A percentile compares a stretch with the other conserved stretches of the same genome.
phyloP scores from a whole-genome alignment of 768 basidiomycete species.

The Termitomyces sp. region DNA sequence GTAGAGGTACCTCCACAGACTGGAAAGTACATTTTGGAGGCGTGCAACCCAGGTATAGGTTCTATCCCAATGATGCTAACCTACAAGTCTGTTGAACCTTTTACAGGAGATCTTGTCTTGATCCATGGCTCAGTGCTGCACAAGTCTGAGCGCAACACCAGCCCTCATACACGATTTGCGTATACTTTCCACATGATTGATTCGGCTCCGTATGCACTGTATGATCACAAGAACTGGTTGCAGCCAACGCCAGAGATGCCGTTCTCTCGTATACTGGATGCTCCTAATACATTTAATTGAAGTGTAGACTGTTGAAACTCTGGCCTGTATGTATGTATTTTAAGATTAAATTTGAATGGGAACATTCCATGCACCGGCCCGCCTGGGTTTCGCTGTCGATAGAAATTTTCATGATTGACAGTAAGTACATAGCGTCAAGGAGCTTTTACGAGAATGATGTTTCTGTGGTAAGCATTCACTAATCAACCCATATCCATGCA shows the following conservation, averaged over 20 bases:
- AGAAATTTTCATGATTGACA: not conserved
- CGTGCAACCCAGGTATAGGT: slow-evolving; percentile 67
- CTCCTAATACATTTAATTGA: slow-evolving; percentile 8
- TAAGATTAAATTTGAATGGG: not conserved
- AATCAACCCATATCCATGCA: too few relatives aligned
- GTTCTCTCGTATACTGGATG: slow-evolving; percentile 59
- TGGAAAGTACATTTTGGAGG: slow-evolving; percentile 60
- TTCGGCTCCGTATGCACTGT: slow-evolving; percentile 60
- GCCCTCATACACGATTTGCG: slow-evolving; percentile 77
- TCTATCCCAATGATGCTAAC: not conserved
- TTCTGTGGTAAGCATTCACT: too few relatives aligned
- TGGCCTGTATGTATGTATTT: not conserved
- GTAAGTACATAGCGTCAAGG: too few relatives aligned
- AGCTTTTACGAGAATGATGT: not conserved
- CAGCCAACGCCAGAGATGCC: slow-evolving; percentile 86
- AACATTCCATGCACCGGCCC: not conserved
- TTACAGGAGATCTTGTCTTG: slow-evolving; percentile 79
- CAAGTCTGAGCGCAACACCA: slow-evolving; percentile 85
- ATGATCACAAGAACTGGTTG: slow-evolving; percentile 94
- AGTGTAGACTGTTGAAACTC: not conserved
- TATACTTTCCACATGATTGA: slow-evolving; percentile 98
- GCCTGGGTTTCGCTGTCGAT: not conserved
- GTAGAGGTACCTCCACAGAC: slow-evolving; percentile 25
- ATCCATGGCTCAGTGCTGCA: slow-evolving; percentile 94
- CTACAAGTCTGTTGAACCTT: not conserved